phyloP scores from a whole-genome alignment of 2,329 filamentous ascomycete genomes.

The Blastomyces emzantsi region DNA sequence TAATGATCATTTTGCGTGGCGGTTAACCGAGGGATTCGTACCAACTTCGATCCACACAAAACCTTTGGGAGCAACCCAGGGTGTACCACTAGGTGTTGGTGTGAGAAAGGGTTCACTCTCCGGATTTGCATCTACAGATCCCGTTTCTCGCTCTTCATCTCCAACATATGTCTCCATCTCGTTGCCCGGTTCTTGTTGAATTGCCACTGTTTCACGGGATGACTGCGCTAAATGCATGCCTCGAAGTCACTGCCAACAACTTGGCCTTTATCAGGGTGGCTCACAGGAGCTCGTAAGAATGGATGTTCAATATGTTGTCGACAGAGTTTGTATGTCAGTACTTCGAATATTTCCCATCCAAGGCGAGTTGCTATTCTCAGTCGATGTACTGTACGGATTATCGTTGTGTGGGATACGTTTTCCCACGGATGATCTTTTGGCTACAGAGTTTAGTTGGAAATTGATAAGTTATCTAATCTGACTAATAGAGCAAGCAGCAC shows the following conservation, averaged over 20 bases:
- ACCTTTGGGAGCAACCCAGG: conserved; percentile 44
- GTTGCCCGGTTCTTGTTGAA: not conserved
- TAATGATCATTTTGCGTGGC: not conserved
- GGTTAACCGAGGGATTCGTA: conserved; percentile 15
- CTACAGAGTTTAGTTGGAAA: not conserved
- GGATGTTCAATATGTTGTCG: not conserved
- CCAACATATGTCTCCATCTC: conserved; percentile 4
- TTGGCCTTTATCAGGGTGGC: not conserved
- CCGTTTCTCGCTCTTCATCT: conserved; percentile 1
- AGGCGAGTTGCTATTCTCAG: not conserved
- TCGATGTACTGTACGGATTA: no score
- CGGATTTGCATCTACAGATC: conserved; percentile 15
- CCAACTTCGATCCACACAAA: conserved; percentile 51
- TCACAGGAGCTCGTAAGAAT: not conserved
- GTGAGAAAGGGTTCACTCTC: conserved; percentile 21
- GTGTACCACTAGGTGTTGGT: conserved; percentile 7
- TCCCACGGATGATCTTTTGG: not conserved
- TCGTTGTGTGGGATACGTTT: not conserved
- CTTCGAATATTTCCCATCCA: not conserved
- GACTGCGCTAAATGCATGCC: not conserved
- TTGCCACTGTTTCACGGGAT: not conserved
- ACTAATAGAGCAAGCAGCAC: not conserved
- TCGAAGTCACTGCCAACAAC: not conserved
- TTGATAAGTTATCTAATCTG: not conserved
- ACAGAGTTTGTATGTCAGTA: not conserved